These are phyloP conservation scores for Melanopsichium pennsylvanicum DNA, from an alignment of 1,284 basidiomycete species.

Conservation along the genomic window DNA sequence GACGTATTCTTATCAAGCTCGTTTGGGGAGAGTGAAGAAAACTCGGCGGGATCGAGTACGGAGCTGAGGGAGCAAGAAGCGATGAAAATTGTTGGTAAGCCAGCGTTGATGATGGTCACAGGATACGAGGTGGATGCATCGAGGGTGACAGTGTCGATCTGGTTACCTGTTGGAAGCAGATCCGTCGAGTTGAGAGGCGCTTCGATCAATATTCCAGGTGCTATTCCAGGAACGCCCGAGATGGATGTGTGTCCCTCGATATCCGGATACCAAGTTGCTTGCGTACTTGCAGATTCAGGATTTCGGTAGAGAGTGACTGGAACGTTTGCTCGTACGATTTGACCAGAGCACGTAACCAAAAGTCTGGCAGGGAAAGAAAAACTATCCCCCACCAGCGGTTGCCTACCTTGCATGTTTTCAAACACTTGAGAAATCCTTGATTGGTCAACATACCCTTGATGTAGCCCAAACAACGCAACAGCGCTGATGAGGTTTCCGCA, in stretches of 20 bases:
- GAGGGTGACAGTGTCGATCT: slow-evolving; percentile 31
- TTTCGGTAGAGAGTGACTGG: slow-evolving; percentile 23
- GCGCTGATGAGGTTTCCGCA: slow-evolving; percentile 64
- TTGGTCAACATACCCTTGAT: slow-evolving; percentile 27
- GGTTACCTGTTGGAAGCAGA: slow-evolving; percentile 49
- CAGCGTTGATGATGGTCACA: slow-evolving; percentile 57
- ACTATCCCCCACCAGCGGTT: not conserved
- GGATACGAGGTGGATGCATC: slow-evolving; percentile 6
- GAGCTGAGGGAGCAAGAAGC: slow-evolving; percentile 26
- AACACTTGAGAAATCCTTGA: slow-evolving; percentile 14
- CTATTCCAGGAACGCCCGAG: slow-evolving; percentile 60
- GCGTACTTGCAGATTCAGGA: no score
- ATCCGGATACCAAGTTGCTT: slow-evolving; percentile 45
- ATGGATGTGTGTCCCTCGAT: slow-evolving; percentile 45
- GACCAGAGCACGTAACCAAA: slow-evolving; percentile 51
- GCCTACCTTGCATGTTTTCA: not conserved
- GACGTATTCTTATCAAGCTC: slow-evolving; percentile 47
- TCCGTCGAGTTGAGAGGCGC: slow-evolving; percentile 39
- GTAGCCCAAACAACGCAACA: slow-evolving; percentile 52
- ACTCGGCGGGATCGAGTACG: slow-evolving; percentile 16
- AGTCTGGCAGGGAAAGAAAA: slow-evolving; percentile 43
- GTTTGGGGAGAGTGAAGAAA: slow-evolving; percentile 12
- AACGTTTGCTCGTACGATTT: slow-evolving; percentile 50
- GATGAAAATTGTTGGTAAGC: slow-evolving; percentile 61
- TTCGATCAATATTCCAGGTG: slow-evolving; percentile 54